Conservation (phyloP, 148 eudicot genomes). For the Persicaria tinctoria region DNA sequence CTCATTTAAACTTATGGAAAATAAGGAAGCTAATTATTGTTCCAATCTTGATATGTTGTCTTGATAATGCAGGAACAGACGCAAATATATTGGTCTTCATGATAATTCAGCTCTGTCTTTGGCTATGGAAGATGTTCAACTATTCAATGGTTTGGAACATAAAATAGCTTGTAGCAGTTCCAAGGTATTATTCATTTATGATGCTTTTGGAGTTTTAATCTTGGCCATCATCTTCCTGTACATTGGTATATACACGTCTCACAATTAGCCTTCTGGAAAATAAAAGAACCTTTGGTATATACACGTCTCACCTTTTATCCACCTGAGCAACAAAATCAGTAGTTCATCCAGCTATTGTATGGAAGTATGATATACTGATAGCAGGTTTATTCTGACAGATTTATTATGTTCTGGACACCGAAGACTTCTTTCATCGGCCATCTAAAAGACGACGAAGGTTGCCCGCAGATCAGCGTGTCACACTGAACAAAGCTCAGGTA, state of each 20-base stretch:
- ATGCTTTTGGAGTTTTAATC: background rate
- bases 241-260: background rate
- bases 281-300: background rate
- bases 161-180: slow-evolving; percentile 80
- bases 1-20: background rate
- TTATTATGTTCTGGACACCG: slow-evolving; percentile 80
- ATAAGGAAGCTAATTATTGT: background rate
- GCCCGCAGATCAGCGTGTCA: slow-evolving; percentile 20
- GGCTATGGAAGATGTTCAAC: slow-evolving; percentile 54
- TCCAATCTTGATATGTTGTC: background rate
- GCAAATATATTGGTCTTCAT: slow-evolving; percentile 43
- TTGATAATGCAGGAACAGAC: slow-evolving; percentile 58
- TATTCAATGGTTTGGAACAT: slow-evolving; percentile 85
- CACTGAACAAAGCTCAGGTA: slow-evolving; percentile 26
- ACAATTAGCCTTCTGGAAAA: background rate
- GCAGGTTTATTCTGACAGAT: slow-evolving; percentile 35
- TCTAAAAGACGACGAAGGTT: slow-evolving; percentile 29
- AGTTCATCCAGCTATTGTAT: background rate
- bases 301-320: background rate
- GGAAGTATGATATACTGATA: background rate
- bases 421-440: slow-evolving; percentile 54
- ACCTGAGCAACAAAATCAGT: background rate
- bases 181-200: slow-evolving; percentile 39
- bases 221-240: background rate
- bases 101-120: slow-evolving; percentile 47